phyloP scores from a whole-genome alignment of 2,329 filamentous ascomycete species.

The Aspergillus sp. region DNA sequence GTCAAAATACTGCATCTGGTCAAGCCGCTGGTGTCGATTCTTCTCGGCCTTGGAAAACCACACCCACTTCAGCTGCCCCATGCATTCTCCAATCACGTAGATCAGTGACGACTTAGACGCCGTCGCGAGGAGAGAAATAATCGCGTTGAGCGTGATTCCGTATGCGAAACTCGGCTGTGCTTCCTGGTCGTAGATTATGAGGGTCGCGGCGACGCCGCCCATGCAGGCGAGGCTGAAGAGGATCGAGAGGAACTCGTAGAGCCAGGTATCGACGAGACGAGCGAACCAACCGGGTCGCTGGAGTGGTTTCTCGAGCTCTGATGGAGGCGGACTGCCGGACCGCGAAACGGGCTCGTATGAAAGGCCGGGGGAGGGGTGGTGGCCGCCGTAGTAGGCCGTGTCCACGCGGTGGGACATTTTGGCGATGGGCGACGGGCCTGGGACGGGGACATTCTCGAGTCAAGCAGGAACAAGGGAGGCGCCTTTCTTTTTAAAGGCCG shows the following conservation, averaged over 20 bases:
- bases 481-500: not conserved
- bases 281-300: not conserved
- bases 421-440: too few relatives aligned
- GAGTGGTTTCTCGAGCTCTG: not conserved
- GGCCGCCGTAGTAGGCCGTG: not conserved
- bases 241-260: not conserved
- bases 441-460: not conserved
- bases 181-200: not conserved
- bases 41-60: not conserved
- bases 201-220: not conserved
- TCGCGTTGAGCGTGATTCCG: not conserved
- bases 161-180: not conserved
- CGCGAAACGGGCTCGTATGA: not conserved
- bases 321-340: not conserved
- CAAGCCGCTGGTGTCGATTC: not conserved
- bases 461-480: not conserved
- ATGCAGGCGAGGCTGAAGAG: not conserved
- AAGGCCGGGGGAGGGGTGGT: not conserved
- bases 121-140: not conserved
- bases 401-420: not conserved
- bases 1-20: not conserved
- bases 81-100: not conserved
- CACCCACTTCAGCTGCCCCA: not conserved
- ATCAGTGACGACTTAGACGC: not conserved
- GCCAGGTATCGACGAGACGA: not conserved